Conservation (phyloP, 75 land plant genomes). For the Sequoia sempervirens region DNA sequence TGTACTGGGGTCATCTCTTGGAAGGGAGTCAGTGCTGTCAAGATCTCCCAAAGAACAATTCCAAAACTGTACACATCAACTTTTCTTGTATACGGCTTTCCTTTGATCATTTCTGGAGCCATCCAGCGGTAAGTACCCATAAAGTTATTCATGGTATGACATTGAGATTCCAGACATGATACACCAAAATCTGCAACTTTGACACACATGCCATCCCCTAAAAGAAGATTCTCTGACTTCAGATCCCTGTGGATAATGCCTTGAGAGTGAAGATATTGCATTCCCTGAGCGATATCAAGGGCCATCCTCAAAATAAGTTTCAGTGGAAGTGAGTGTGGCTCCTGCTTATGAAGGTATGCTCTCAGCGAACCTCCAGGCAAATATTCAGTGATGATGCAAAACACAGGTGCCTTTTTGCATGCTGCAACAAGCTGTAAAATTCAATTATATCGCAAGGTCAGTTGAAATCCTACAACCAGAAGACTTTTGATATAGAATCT, state of each 20-base stretch:
- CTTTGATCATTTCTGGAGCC: conserved; percentile 78
- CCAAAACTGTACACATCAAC: conserved; percentile 78
- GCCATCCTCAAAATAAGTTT: conserved; percentile 51
- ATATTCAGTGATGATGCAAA: conserved; percentile 83
- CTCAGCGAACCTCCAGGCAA: conserved; percentile 77
- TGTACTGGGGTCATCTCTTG: conserved; percentile 67
- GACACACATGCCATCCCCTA: conserved; percentile 48
- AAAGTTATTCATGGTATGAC: conserved; percentile 28
- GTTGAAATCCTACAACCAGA: background rate
- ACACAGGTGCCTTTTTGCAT: conserved; percentile 78
- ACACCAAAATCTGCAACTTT: conserved; percentile 76
- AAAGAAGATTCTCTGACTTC: conserved; percentile 67
- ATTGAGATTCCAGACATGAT: conserved; percentile 56
- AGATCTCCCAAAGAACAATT: conserved; percentile 63
- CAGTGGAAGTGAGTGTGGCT: conserved; percentile 55
- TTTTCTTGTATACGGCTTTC: conserved; percentile 52
- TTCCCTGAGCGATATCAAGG: conserved; percentile 58
- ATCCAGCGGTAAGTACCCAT: conserved; percentile 71
- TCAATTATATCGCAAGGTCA: background rate
- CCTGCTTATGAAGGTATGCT: conserved; percentile 67
- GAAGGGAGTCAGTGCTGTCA: conserved; percentile 55
- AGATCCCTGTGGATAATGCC: conserved; percentile 68
- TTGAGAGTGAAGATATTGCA: conserved; percentile 66
- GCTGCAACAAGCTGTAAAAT: conserved; percentile 76
- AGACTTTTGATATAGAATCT: background rate